phyloP scores from a whole-genome alignment of 2,329 filamentous ascomycete genomes.

The Cladobotryum mycophilum region DNA sequence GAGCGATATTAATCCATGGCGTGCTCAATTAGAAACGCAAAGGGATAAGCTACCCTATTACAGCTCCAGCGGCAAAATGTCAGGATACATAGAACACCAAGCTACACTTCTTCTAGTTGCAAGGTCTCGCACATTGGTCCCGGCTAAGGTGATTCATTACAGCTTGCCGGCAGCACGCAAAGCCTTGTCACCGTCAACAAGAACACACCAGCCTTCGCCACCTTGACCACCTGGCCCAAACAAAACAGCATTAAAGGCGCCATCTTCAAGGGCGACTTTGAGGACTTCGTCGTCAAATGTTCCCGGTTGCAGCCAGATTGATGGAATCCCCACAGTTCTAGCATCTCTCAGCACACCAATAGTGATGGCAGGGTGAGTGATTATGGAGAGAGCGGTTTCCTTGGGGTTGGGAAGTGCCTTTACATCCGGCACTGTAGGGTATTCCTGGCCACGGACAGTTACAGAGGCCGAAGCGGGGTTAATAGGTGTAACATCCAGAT shows the following conservation, averaged over 20 bases:
- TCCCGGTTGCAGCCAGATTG: slow-evolving; percentile 88
- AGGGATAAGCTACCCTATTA: too few relatives aligned
- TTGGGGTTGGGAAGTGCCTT: slow-evolving; percentile 57
- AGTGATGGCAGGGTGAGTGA: slow-evolving; percentile 79
- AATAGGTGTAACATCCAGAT: slow-evolving; percentile 72
- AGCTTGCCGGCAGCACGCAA: slow-evolving; percentile 51
- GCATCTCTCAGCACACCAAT: slow-evolving; percentile 70
- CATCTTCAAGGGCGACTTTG: slow-evolving; percentile 55
- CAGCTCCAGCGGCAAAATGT: too few relatives aligned
- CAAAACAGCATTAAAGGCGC: slow-evolving; percentile 63
- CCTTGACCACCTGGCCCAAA: slow-evolving; percentile 58
- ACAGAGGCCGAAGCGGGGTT: slow-evolving; percentile 68
- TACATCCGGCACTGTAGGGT: slow-evolving; percentile 61
- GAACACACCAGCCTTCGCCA: slow-evolving; percentile 76
- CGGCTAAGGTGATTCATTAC: slow-evolving; percentile 19
- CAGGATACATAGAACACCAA: too few relatives aligned
- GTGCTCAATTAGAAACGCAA: too few relatives aligned
- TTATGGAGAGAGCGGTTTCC: slow-evolving; percentile 73
- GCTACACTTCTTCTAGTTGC: not conserved
- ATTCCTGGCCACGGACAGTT: slow-evolving; percentile 48
- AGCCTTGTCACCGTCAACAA: slow-evolving; percentile 72
- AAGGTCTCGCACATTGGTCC: too few relatives aligned
- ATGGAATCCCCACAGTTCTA: slow-evolving; percentile 61
- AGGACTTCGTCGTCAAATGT: slow-evolving; percentile 75
- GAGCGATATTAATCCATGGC: too few relatives aligned